Conservation (phyloP, 768 basidiomycete species). For the Paxillus rubicundulus region DNA sequence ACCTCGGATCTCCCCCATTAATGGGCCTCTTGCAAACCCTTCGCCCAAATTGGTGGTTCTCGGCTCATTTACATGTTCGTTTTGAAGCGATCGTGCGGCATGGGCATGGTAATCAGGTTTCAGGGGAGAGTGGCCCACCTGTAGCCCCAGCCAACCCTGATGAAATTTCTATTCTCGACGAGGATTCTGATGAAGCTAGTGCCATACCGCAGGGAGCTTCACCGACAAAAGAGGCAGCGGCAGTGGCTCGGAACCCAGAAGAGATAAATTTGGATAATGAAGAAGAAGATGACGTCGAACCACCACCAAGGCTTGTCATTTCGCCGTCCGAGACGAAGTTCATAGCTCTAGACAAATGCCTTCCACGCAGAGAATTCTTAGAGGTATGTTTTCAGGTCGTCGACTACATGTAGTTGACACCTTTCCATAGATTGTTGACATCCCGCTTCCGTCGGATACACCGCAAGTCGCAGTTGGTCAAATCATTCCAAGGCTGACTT, state of each 20-base stretch:
- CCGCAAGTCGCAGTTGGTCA: conserved; percentile 8
- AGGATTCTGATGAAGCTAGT: conserved; percentile 23
- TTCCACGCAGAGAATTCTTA: conserved; percentile 70
- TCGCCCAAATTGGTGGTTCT: conserved; percentile 86
- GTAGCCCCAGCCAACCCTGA: conserved; percentile 31
- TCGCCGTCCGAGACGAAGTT: conserved; percentile 59
- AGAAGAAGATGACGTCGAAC: conserved; percentile 41
- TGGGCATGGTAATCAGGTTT: conserved; percentile 8
- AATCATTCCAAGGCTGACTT: conserved; percentile 47
- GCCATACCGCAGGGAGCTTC: background rate
- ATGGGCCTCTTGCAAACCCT: conserved; percentile 72
- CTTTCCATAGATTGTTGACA: conserved; percentile 63
- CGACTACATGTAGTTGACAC: background rate
- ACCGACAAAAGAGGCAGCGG: conserved; percentile 36
- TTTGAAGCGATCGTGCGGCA: conserved; percentile 73
- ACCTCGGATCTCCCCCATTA: conserved; percentile 84
- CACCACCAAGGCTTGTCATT: conserved; percentile 28
- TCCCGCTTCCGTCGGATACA: conserved; percentile 33
- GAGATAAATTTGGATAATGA: conserved; percentile 50
- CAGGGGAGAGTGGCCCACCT: background rate
- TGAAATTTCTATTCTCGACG: conserved; percentile 40
- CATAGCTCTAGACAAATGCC: conserved; percentile 89
- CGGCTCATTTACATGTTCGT: conserved; percentile 86
- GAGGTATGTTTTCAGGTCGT: conserved; percentile 49
- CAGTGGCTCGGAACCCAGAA: conserved; percentile 43